Evolutionary conservation across 805 yeast genomes (phyloP).

Genomic region (Candida nitratophila): DNA sequence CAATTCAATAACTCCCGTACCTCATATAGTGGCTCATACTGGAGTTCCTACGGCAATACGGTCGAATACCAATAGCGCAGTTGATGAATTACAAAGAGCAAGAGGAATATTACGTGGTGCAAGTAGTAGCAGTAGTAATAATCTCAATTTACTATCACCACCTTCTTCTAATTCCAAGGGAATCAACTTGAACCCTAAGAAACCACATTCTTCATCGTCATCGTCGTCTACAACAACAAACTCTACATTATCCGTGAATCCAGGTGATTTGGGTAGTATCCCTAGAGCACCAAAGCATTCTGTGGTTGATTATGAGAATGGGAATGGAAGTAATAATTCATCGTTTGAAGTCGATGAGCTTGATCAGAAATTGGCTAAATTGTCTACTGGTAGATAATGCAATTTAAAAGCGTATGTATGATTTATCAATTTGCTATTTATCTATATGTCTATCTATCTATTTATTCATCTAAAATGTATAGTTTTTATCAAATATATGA

Average conservation of each 20-base stretch:
- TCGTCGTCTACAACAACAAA: neutral
- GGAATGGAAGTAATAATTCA: neutral
- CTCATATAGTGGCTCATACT: too few relatives aligned
- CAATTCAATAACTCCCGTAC: too few relatives aligned
- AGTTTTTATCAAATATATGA: too few relatives aligned
- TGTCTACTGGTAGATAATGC: neutral
- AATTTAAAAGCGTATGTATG: neutral
- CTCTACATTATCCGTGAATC: neutral
- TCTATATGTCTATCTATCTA: too few relatives aligned
- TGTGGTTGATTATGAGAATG: neutral
- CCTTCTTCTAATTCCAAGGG: neutral
- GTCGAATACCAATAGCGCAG: conserved; percentile 8
- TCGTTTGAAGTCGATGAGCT: neutral
- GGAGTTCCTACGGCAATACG: neutral
- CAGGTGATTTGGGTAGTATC: neutral
- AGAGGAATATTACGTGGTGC: conserved; percentile 10
- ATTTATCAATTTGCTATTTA: too few relatives aligned
- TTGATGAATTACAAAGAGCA: conserved; percentile 13
- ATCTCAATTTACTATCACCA: neutral
- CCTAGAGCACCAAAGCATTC: neutral
- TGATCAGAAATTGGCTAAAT: neutral
- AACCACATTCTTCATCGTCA: too few relatives aligned
- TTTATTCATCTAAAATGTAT: too few relatives aligned
- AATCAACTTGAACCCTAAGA: neutral
- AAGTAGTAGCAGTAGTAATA: neutral